Evolutionary conservation across 1,284 basidiomycete genomes (phyloP).

Genomic region (Ustilago vetiveriae): DNA sequence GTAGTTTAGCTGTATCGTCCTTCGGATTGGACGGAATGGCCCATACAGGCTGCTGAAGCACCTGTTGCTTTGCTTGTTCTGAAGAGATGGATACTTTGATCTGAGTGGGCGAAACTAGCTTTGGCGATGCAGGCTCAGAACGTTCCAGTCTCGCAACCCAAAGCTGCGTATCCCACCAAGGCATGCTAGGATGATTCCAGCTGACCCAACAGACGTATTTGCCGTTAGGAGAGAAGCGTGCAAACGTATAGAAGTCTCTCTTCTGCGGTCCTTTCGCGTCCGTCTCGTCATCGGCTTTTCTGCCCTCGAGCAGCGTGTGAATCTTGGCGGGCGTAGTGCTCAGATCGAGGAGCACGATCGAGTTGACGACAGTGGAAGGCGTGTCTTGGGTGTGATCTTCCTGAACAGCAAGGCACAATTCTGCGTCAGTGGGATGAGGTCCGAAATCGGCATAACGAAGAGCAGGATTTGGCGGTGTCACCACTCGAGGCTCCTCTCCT

Average conservation of each 20-base stretch:
- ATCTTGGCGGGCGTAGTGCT: constrained; percentile 17
- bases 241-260: constrained; percentile 75
- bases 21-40: constrained; percentile 61
- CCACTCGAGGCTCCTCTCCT: constrained; percentile 69
- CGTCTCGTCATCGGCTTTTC: constrained; percentile 66
- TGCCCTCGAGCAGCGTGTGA: constrained; percentile 44
- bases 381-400: constrained; percentile 77
- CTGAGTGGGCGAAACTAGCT: constrained; percentile 12
- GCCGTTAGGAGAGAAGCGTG: constrained; percentile 77
- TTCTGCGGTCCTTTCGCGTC: constrained; percentile 65
- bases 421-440: constrained; percentile 68
- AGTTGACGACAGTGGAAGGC: constrained; percentile 73
- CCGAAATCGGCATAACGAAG: constrained; percentile 70
- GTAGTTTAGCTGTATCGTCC: constrained; percentile 70
- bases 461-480: constrained; percentile 75
- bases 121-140: constrained; percentile 11
- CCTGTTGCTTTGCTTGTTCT: constrained; percentile 35
- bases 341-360: constrained; percentile 73
- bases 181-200: constrained; percentile 81
- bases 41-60: constrained; percentile 71
- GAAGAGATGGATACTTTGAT: constrained; percentile 17
- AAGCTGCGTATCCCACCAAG: constrained; percentile 78
- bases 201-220: constrained; percentile 75
- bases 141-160: constrained; percentile 70
- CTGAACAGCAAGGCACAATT: constrained; percentile 71